Percentiles rank a stretch among this genome's conserved stretches.
Evolutionary conservation across 2,329 filamentous ascomycete species (phyloP).

Genomic region (Aspergillus persii): DNA sequence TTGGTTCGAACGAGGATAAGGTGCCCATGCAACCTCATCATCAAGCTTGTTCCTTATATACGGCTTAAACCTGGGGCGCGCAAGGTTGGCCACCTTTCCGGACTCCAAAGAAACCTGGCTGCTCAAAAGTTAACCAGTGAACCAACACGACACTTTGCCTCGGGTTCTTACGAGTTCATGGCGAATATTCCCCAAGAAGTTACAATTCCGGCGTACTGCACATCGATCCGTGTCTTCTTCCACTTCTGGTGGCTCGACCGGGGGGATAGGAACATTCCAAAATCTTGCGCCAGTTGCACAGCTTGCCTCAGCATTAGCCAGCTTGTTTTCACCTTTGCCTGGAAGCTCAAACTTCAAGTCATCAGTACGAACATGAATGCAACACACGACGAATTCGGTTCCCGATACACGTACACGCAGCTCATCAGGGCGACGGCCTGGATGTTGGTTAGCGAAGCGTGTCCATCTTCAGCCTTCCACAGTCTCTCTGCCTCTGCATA

Average conservation of each 20-base stretch:
- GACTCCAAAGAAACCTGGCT: conserved; percentile 31
- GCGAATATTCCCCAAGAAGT: conserved; percentile 34
- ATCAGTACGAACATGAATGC: conserved; percentile 13
- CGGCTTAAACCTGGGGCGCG: conserved; percentile 17
- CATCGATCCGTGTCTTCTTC: conserved; percentile 13
- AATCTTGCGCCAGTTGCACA: conserved; percentile 31
- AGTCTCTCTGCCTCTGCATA: conserved; percentile 36
- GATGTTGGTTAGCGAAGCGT: conserved; percentile 32
- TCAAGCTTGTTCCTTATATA: conserved; percentile 11
- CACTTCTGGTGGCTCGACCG: conserved; percentile 7
- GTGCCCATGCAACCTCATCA: conserved; percentile 27
- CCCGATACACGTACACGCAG: neutral
- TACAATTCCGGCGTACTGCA: conserved; percentile 21
- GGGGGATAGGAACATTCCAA: conserved; percentile 26
- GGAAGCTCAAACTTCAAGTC: conserved; percentile 24
- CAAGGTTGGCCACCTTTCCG: conserved; percentile 19
- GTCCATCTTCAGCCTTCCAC: conserved; percentile 36
- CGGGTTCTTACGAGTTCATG: conserved; percentile 25
- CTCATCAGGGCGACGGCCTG: conserved; percentile 38
- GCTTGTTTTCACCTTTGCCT: conserved; percentile 24
- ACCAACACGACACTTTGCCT: neutral
- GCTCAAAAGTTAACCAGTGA: conserved; percentile 10
- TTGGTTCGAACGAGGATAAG: conserved; percentile 33
- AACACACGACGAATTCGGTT: neutral
- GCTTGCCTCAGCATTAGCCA: conserved; percentile 35